Base-by-base conservation (phyloP, 768 basidiomycete species). In the Amanita pseudoporphyria region DNA sequence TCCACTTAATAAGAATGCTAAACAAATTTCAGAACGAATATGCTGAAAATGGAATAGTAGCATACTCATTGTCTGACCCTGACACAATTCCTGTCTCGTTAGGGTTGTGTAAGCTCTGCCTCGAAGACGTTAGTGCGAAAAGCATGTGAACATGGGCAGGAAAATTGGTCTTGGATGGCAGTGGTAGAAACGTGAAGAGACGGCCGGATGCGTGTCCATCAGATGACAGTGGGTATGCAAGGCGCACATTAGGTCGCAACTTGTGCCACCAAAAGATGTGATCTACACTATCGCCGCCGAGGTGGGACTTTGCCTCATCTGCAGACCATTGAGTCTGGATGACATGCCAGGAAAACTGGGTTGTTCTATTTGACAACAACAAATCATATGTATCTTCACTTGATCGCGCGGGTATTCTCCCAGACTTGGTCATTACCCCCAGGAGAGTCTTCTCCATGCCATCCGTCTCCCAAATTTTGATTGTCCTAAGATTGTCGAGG, bases 171-270 rank as follows among this genome's bases (percentile, higher is more conserved):
- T 54, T 51, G 19, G 77, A 58, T 0, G 77, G 76, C 0, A 79
- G 59, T 0, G 75, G 76, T 5, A 77, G 67, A 36, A 64, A 72
- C 0, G 75, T 75, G 56, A 76, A 79, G 10, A 79, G 60, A 5
- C 71, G 63, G 1, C 76, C 76, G n/a, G 51, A 45, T 1, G 38
- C 51, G 26, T 10, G 38, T 16, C 3, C 44, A 54, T 64, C 33
- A 26, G 13, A 33, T 2, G 57, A 18, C 65, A 38, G 4, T 66
- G 65, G 6, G 65, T 52, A 1, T 72, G 72, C 1, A 73, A 60
- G 0, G 67, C 66, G 22, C 13, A 75, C 54, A 18, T 65, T 51
- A 0, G 73, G 67, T 4, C 60, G 55, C 0, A 79, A 62, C 45
- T 78, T 78, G 49, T 77, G 67, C 22, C 63, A 58, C 28, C 58